Base-by-base conservation (phyloP, 129 eudicot species). In the Artemisia tridentata region DNA sequence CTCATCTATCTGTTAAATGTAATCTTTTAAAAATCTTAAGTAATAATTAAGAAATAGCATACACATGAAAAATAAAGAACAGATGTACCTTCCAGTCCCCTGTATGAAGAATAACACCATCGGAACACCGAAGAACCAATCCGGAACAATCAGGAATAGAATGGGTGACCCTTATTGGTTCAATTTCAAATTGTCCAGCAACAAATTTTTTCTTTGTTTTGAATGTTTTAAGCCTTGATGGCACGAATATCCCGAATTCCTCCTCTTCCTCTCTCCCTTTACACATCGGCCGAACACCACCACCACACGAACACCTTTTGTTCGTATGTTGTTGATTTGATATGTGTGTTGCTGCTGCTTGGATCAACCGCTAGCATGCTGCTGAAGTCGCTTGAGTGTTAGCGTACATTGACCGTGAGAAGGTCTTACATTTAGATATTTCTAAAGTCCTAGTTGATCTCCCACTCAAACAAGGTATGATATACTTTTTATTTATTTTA, bases 91-190 rank as follows among this genome's bases (percentile, higher is more conserved):
- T 93, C 99, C 99, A 93, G 77, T 93, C 99, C 74, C 99, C 99
- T 6, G 99, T 93, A 68, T 93, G 99, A 72, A 93, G 88, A 59
- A 93, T 90, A 59, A 88, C 76, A 51, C 99, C 99, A 83, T 90
- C 99, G 31, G 97, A 75, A 83, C 99, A 93, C 46, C 99, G 91
- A 56, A 93, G 88, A 82, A 93, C 97, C 77, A 93, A 75, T 78
- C 99, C 99, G 78, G 87, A 87, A 79, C 99, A 93, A 84, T 93
- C 99, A 11, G 99, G 99, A 50, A 93, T 93, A 31, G 99, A 89
- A 84, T 93, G 99, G 43, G 99, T 93, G 50, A 93, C 99, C 72
- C 92, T 83, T 31, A 93, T 90, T 31, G 99, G 99, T 79, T 93
- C 99, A 64, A 93, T 84, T 74, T 93, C 99, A 73, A 93, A 93